Evolutionary conservation across 108 stramenopile species (phyloP).

Genomic region (Skeletonema menzelii): DNA sequence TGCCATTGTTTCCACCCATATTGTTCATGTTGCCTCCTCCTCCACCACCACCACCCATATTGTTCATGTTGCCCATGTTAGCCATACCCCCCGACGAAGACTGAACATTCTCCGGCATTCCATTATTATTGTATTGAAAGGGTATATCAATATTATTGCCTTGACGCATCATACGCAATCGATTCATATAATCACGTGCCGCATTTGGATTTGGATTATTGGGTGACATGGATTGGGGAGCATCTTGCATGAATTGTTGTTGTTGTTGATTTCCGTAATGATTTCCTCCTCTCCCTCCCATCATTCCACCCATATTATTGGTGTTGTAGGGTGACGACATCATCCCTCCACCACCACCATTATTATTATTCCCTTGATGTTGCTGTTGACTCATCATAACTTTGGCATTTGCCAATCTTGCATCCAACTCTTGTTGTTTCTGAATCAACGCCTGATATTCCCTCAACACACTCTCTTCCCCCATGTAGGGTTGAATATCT

Average conservation of each 20-base stretch:
- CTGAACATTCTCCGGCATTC: conserved; percentile 4
- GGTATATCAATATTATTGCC: background rate
- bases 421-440: conserved; percentile 37
- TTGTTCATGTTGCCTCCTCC: background rate
- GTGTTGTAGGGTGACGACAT: background rate
- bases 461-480: conserved; percentile 30
- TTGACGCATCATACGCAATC: conserved; percentile 33
- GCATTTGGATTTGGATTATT: conserved; percentile 32
- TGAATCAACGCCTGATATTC: conserved; percentile 47
- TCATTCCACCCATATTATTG: conserved; percentile 4
- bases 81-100: conserved; percentile 10
- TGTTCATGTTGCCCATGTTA: background rate
- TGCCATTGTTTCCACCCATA: background rate
- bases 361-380: conserved; percentile 8
- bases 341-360: background rate
- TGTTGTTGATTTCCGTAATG: conserved; percentile 2
- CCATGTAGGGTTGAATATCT: conserved; percentile 33
- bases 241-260: background rate
- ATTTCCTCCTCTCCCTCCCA: conserved; percentile 1
- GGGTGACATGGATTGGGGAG: background rate
- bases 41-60: background rate
- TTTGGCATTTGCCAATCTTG: conserved; percentile 5
- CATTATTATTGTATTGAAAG: background rate
- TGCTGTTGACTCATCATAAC: conserved; percentile 17
- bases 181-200: conserved; percentile 34